A percentile compares a stretch with the other conserved stretches of the same genome.
Evolutionary conservation across 345 rosid genomes (phyloP).

Genomic region (Eucalyptus polybractea): DNA sequence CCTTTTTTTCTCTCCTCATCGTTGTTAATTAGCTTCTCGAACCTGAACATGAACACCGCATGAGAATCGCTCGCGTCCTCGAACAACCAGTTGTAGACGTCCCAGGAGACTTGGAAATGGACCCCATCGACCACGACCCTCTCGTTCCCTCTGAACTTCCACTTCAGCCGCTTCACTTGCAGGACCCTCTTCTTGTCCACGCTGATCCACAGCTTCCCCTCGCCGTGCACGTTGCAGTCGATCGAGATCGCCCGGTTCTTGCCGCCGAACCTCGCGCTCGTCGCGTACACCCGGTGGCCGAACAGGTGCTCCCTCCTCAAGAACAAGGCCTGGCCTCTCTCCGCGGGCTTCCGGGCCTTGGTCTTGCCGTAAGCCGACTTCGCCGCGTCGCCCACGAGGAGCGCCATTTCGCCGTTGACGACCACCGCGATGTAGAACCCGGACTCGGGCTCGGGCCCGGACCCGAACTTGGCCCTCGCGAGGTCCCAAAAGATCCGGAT

Average conservation of each 20-base stretch:
- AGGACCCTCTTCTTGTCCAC: slow-evolving; percentile 52
- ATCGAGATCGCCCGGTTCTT: slow-evolving; percentile 51
- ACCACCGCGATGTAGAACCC: slow-evolving; percentile 75
- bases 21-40: slow-evolving; percentile 32
- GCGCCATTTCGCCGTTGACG: slow-evolving; percentile 51
- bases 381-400: slow-evolving; percentile 63
- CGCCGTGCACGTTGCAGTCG: slow-evolving; percentile 48
- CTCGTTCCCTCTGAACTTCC: slow-evolving; percentile 96
- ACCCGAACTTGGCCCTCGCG: slow-evolving; percentile 60
- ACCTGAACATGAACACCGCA: slow-evolving; percentile 81
- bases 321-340: slow-evolving; percentile 31
- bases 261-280: slow-evolving; percentile 74
- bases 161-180: slow-evolving; percentile 58
- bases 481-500: slow-evolving; percentile 73
- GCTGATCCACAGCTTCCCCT: slow-evolving; percentile 46
- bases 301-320: slow-evolving; percentile 74
- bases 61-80: slow-evolving; percentile 35
- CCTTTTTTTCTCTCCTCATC: background rate
- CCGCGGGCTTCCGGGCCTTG: slow-evolving; percentile 16
- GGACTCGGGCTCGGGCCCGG: slow-evolving; percentile 74
- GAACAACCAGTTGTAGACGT: slow-evolving; percentile 84
- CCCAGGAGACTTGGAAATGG: slow-evolving; percentile 77
- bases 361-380: slow-evolving; percentile 50
- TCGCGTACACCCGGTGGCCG: slow-evolving; percentile 48
- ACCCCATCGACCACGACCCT: slow-evolving; percentile 67